These are phyloP conservation scores for Schizonepeta tenuifolia DNA, from an alignment of 257 asterid genomes.

Conservation along the genomic window DNA sequence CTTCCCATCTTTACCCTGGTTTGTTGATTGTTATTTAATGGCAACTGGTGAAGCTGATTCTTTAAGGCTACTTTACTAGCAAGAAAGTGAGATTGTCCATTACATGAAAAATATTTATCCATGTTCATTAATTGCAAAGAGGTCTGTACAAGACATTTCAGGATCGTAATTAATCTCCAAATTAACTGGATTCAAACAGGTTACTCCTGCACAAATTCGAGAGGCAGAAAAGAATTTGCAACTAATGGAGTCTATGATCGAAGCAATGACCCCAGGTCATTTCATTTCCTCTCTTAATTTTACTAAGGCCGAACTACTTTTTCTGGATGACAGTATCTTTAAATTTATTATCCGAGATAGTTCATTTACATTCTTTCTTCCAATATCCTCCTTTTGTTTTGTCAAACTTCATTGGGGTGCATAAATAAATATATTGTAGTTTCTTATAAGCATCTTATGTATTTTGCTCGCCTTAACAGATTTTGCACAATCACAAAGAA, in stretches of 20 bases:
- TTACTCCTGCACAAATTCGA: slow-evolving; percentile 99
- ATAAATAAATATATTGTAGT: slow-evolving; percentile 5
- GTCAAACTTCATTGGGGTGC: not conserved
- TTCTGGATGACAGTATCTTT: slow-evolving; percentile 8
- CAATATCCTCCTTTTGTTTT: not conserved
- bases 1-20: slow-evolving; percentile 12
- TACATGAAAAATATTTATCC: slow-evolving; percentile 4
- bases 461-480: slow-evolving; percentile 12
- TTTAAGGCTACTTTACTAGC: slow-evolving; percentile 14
- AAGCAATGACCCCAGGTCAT: slow-evolving; percentile 92
- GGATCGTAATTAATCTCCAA: slow-evolving; percentile 26
- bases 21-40: slow-evolving; percentile 1
- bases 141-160: slow-evolving; percentile 26
- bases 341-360: slow-evolving; percentile 11
- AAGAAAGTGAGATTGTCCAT: slow-evolving; percentile 3
- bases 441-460: slow-evolving; percentile 20
- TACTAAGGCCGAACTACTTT: not conserved
- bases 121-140: slow-evolving; percentile 24
- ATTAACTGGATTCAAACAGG: slow-evolving; percentile 51
- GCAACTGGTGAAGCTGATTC: slow-evolving; percentile 15
- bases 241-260: slow-evolving; percentile 96
- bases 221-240: slow-evolving; percentile 86
- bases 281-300: slow-evolving; percentile 31
- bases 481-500: not conserved
- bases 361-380: slow-evolving; percentile 12